Evolutionary conservation across 805 yeast species (phyloP).

Genomic region (Candida maesae): DNA sequence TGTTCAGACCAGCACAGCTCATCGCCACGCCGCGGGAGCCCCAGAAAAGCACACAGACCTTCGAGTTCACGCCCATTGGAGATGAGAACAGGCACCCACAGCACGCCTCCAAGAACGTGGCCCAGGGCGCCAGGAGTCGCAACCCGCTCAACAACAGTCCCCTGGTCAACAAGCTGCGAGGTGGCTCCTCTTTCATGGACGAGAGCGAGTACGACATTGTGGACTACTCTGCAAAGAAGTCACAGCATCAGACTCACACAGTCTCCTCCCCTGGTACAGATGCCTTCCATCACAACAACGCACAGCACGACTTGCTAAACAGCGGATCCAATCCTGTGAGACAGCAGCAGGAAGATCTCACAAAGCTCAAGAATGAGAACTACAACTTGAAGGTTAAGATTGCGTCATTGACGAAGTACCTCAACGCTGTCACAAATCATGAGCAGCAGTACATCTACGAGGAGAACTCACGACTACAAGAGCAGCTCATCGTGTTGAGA

Average conservation of each 20-base stretch:
- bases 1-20: conserved; percentile 14
- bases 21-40: conserved; percentile 14
- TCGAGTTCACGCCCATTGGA: conserved; percentile 19
- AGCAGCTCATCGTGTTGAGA: conserved; percentile 21
- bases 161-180: conserved; percentile 20
- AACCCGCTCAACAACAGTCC: conserved; percentile 20
- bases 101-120: conserved; percentile 11
- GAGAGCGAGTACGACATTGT: conserved; percentile 24
- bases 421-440: conserved; percentile 36
- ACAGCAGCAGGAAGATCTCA: conserved; percentile 28
- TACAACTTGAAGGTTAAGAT: conserved; percentile 41
- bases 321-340: conserved; percentile 30
- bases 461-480: conserved; percentile 34
- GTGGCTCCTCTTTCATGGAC: conserved; percentile 27
- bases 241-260: not conserved
- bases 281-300: conserved; percentile 11
- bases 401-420: conserved; percentile 37
- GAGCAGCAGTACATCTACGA: conserved; percentile 35
- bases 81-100: conserved; percentile 10
- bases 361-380: conserved; percentile 38
- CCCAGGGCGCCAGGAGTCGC: too few species aligned
- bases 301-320: conserved; percentile 19
- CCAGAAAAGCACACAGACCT: conserved; percentile 9
- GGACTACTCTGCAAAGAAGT: conserved; percentile 12
- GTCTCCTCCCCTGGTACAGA: conserved; percentile 19